Evolutionary conservation across 2,329 filamentous ascomycete species (phyloP), one percentile per base, ranked within the genome.

Genomic region (Zelopaecilomyces penicillatus): DNA sequence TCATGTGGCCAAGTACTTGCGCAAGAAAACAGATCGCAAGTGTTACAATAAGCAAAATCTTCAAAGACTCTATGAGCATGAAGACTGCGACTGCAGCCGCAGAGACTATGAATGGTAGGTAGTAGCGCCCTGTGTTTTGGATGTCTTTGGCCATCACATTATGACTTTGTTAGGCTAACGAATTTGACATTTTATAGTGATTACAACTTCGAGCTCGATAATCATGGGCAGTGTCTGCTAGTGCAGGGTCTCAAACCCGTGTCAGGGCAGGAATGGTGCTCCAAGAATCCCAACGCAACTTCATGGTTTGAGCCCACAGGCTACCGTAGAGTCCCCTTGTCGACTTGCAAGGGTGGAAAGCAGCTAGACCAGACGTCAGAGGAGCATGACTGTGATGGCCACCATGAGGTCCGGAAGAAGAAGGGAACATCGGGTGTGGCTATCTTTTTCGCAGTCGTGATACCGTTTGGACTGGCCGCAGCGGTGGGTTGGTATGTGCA

Each of bases 31-130:
- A n/a, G 80, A 82, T 11, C 73, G 75, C 19, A 68, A 83, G 39
- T 98, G 93, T 70, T 95, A 82, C 72, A 96, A 95, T 57, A 82
- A 84, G 42, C 76, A 78, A 61, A 77, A 75, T 50, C 77, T 94
- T 51, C 73, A 81, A 52, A 79, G 82, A 51, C 71, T 91, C 28
- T 83, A 90, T 64, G 75, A 76, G 52, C 82, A 87, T 52, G 68
- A 76, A 51, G 88, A 94, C 62, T 98, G 93, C 71, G 74, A 78
- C 47, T 98, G 93, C 67, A 85, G 80, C 6, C 76, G 88, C 42
- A 76, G 80, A 47, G 93, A 98, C 66, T 98, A 83, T 61, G 93
- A 98, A 74, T 98, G 93, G 86, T 90, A 68, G 69, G 81, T 67
- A 4, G 2, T n/a, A n/a, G 19, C 5, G n/a, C 12, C 8, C 32